Evolutionary conservation across 2,329 filamentous ascomycete genomes (phyloP), one percentile per base, ranked within the genome.

Genomic region (Ustulina deusta): DNA sequence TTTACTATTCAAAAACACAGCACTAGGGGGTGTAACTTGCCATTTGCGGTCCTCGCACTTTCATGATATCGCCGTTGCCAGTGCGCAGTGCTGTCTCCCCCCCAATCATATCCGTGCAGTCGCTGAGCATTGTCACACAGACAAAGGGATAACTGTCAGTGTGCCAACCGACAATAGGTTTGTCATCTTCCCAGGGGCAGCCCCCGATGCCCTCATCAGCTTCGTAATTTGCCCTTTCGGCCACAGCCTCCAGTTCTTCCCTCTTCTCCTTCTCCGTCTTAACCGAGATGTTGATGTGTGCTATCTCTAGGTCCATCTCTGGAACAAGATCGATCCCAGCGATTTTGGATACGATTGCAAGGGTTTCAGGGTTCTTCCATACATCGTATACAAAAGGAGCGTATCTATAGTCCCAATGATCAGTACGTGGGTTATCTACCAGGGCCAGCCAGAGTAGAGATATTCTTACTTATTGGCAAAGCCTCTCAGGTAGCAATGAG

Each of bases 111-210:
- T 81, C 80, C 0, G 82, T 83, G 70, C 87, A 89, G 73, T 91
- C 88, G 40, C 86, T 88, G 32, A 91, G 82, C 88, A 91, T 91
- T 7, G 85, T 83, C n/a, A 91, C 88, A 71, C 88, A 90, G n/a
- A 91, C 89, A 74, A 90, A 91, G 0, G 89, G 88, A 74, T 89
- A 90, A 74, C 85, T 88, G 76, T 91, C 89, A 0, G 81, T 85
- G 77, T 90, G 88, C 88, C 88, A 91, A 42, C 84, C 86, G 34
- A 90, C 84, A 27, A 88, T 84, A 5, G 87, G 84, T 70, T 84
- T 81, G 40, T 84, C 81, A 55, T 86, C 83, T 29, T 84, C 82
- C 71, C 78, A 81, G 5, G 74, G 74, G 52, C 74, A 76, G 29
- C 74, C 74, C 0, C 68, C 73, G 42, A 76, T 77, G 48, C 74